Evolutionary conservation across 140 eudicot genomes (phyloP).

Genomic region (Bidens hawaiensis): DNA sequence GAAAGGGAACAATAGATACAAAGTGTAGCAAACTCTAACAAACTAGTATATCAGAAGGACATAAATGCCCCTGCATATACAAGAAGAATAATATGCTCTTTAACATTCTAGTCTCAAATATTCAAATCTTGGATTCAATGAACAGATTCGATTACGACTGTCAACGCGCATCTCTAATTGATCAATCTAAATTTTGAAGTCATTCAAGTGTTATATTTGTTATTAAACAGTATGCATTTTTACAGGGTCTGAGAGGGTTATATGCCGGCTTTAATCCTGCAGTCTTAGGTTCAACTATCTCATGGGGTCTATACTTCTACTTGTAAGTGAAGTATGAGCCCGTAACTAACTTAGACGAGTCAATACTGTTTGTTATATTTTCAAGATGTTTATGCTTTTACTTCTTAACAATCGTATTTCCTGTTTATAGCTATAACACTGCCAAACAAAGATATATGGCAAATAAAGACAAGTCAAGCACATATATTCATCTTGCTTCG

Average conservation of each 20-base stretch:
- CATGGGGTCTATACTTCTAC: slow-evolving; percentile 95
- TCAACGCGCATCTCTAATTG: not conserved
- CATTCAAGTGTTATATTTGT: not conserved
- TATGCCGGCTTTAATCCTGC: slow-evolving; percentile 96
- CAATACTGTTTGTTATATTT: not conserved
- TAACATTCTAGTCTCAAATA: not conserved
- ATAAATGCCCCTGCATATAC: too few species aligned
- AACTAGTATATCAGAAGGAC: too few species aligned
- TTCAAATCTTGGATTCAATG: not conserved
- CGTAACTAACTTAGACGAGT: not conserved
- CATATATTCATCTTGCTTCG: slow-evolving; percentile 88
- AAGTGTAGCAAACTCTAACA: too few species aligned
- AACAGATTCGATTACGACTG: not conserved
- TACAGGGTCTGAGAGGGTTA: slow-evolving; percentile 86
- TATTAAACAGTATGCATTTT: slow-evolving; percentile 3
- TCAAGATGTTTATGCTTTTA: slow-evolving; percentile 1
- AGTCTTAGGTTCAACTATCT: slow-evolving; percentile 87
- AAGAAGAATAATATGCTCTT: too few species aligned
- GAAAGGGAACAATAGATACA: too few species aligned
- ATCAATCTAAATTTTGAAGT: too few species aligned
- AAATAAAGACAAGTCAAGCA: slow-evolving; percentile 55
- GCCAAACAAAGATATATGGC: slow-evolving; percentile 82
- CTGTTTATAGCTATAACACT: slow-evolving; percentile 62
- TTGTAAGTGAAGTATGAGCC: slow-evolving; percentile 58
- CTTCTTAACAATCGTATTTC: slow-evolving; percentile 8